These are phyloP conservation scores for Nicotiana rustica DNA, from an alignment of 305 asterid species.

Conservation along the genomic window DNA sequence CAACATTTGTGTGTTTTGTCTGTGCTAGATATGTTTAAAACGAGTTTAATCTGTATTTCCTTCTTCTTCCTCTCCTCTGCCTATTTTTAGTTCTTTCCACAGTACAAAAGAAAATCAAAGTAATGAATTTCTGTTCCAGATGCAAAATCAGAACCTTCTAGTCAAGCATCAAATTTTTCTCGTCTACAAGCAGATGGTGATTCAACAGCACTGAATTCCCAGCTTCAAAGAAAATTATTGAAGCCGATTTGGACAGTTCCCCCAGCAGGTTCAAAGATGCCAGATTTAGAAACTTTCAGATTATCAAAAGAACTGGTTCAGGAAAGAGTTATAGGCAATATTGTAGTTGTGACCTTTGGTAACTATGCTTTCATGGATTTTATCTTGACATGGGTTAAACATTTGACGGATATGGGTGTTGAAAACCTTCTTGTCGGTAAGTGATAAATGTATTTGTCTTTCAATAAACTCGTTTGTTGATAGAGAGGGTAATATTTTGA, in stretches of 20 bases:
- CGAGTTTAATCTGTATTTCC: neutral
- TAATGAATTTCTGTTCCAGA: slow-evolving; percentile 42
- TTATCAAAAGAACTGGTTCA: slow-evolving; percentile 82
- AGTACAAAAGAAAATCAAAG: slow-evolving; percentile 18
- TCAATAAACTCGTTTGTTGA: slow-evolving; percentile 29
- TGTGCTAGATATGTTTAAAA: slow-evolving; percentile 12
- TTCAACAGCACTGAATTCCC: slow-evolving; percentile 42
- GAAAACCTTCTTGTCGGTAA: slow-evolving; percentile 92
- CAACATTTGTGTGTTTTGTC: neutral
- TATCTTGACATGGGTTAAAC: slow-evolving; percentile 96
- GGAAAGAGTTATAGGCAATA: slow-evolving; percentile 77
- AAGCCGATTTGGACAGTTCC: slow-evolving; percentile 80
- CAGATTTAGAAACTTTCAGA: slow-evolving; percentile 69
- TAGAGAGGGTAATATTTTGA: slow-evolving; percentile 34
- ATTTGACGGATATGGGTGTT: slow-evolving; percentile 87
- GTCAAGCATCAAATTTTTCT: slow-evolving; percentile 54
- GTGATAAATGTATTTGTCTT: slow-evolving; percentile 41
- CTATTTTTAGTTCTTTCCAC: neutral
- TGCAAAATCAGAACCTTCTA: slow-evolving; percentile 48
- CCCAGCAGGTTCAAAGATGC: slow-evolving; percentile 86
- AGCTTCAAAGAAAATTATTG: slow-evolving; percentile 44
- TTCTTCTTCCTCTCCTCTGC: neutral
- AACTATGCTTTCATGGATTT: slow-evolving; percentile 99
- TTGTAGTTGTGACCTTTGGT: slow-evolving; percentile 86
- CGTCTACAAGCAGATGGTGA: slow-evolving; percentile 42